These are phyloP conservation scores for Melaleuca quinquenervia DNA, from an alignment of 345 rosid species.

Conservation along the genomic window DNA sequence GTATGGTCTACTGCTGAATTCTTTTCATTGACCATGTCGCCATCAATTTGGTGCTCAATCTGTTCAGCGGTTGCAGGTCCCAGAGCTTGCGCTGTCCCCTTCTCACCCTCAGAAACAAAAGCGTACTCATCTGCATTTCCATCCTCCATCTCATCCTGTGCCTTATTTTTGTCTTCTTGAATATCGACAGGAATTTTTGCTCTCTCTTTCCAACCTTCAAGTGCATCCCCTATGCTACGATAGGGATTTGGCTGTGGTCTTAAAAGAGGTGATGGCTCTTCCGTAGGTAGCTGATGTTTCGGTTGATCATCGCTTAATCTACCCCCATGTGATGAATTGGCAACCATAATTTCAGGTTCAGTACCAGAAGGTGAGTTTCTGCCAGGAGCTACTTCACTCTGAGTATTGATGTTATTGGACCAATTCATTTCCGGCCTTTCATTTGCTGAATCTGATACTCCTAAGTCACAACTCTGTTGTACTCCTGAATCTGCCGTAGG, in stretches of 20 bases:
- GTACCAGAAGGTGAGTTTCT: slow-evolving; percentile 37
- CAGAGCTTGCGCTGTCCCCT: slow-evolving; percentile 74
- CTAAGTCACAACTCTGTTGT: slow-evolving; percentile 34
- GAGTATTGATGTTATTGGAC: slow-evolving; percentile 21
- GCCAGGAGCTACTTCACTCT: slow-evolving; percentile 33
- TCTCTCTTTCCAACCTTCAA: slow-evolving; percentile 92
- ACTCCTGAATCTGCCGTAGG: slow-evolving; percentile 43
- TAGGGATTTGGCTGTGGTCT: slow-evolving; percentile 64
- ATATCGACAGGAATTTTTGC: slow-evolving; percentile 59
- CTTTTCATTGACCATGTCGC: slow-evolving; percentile 38
- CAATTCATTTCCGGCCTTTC: slow-evolving; percentile 35
- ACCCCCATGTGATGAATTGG: slow-evolving; percentile 38
- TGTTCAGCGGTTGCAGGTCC: slow-evolving; percentile 92
- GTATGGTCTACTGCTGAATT: slow-evolving; percentile 14
- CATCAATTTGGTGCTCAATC: slow-evolving; percentile 35
- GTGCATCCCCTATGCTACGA: slow-evolving; percentile 76
- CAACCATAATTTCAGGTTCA: slow-evolving; percentile 34
- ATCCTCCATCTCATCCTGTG: slow-evolving; percentile 52
- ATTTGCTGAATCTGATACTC: slow-evolving; percentile 31
- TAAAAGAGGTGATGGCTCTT: slow-evolving; percentile 31
- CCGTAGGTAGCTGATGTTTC: slow-evolving; percentile 25
- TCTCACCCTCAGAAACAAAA: slow-evolving; percentile 55
- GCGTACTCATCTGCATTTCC: slow-evolving; percentile 70
- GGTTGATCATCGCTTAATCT: slow-evolving; percentile 32
- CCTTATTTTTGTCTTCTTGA: slow-evolving; percentile 32